Evolutionary conservation across 345 rosid species (phyloP).

Genomic region (Balakata baccata): DNA sequence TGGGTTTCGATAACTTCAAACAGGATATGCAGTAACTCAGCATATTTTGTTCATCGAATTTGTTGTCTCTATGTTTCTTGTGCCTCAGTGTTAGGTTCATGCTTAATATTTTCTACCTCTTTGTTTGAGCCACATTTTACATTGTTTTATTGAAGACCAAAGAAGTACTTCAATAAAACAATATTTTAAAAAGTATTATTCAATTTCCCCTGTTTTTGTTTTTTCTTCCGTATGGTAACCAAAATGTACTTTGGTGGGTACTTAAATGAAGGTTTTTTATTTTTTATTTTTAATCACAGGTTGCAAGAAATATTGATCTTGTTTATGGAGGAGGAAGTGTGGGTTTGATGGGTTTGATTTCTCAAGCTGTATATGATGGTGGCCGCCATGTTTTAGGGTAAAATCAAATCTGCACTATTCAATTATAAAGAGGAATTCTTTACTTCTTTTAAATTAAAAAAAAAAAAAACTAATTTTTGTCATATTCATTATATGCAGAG

Average conservation of each 20-base stretch:
- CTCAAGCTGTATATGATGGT: conserved; percentile 76
- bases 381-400: conserved; percentile 94
- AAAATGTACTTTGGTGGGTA: neutral
- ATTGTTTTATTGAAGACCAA: no score
- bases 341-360: conserved; percentile 86
- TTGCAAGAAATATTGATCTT: conserved; percentile 75
- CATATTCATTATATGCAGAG: conserved; percentile 32
- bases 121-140: conserved; percentile 7
- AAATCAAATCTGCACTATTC: neutral
- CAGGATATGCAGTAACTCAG: neutral
- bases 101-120: neutral
- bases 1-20: neutral
- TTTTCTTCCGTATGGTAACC: neutral
- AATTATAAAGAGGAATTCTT: no score
- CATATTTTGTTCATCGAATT: neutral
- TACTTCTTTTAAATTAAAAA: no score
- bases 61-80: no score
- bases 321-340: conserved; percentile 97
- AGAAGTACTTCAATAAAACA: no score
- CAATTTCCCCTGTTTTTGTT: neutral
- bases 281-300: conserved; percentile 37
- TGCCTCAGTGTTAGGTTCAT: no score
- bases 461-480: conserved; percentile 12
- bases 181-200: no score
- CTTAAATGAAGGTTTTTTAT: neutral